These are phyloP conservation scores for Neurospora sp. DNA, from an alignment of 495 filamentous ascomycete species.

Conservation along the genomic window DNA sequence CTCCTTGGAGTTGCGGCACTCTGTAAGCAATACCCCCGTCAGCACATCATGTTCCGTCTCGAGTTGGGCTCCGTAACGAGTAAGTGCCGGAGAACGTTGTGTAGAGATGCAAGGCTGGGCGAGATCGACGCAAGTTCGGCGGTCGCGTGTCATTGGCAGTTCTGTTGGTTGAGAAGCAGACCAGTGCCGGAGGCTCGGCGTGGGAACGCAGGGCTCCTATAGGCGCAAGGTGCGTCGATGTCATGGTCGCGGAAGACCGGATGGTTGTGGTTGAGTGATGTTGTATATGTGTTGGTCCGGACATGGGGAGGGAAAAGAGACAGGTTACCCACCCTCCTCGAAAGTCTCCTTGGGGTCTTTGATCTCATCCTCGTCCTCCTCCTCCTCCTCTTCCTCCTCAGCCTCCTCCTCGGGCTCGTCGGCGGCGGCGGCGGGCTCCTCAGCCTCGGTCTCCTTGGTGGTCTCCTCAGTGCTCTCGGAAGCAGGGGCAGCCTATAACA, in stretches of 20 bases:
- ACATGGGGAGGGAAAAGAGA: neutral
- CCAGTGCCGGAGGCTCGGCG: neutral
- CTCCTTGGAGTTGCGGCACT: slow-evolving; percentile 74
- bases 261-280: neutral
- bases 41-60: slow-evolving; percentile 9
- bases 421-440: slow-evolving; percentile 32
- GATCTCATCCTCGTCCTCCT: slow-evolving; percentile 85
- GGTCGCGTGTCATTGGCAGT: neutral
- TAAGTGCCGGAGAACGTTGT: neutral
- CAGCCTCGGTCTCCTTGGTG: slow-evolving; percentile 32
- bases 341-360: slow-evolving; percentile 81
- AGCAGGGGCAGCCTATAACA: slow-evolving; percentile 9
- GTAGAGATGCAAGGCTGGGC: neutral
- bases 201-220: neutral
- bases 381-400: slow-evolving; percentile 60
- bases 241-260: neutral
- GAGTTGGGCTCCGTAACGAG: neutral
- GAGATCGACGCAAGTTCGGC: neutral
- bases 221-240: neutral
- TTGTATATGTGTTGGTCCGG: neutral
- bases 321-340: slow-evolving; percentile 67
- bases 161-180: neutral
- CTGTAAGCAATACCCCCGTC: slow-evolving; percentile 38
- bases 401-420: slow-evolving; percentile 39
- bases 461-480: slow-evolving; percentile 42